Percentiles rank a stretch among this genome's conserved stretches.
phyloP scores from a whole-genome alignment of 2,329 filamentous ascomycete genomes.

The Monosporascus sp. region DNA sequence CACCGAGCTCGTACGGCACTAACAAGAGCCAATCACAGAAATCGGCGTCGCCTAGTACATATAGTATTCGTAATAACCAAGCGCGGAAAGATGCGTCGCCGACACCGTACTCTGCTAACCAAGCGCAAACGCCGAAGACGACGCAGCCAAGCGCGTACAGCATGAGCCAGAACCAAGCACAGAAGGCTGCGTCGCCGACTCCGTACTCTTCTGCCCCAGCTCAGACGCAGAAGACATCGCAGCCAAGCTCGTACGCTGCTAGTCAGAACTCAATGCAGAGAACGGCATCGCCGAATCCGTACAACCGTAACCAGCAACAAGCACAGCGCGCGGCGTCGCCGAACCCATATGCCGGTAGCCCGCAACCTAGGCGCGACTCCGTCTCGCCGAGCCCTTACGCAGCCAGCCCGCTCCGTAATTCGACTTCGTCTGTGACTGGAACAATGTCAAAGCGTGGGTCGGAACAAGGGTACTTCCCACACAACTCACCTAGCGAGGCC shows the following conservation, averaged over 20 bases:
- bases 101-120: neutral
- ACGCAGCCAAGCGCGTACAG: slow-evolving; percentile 2
- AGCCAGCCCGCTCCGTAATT: slow-evolving; percentile 26
- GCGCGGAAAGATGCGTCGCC: neutral
- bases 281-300: slow-evolving; percentile 19
- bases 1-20: neutral
- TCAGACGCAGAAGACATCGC: neutral
- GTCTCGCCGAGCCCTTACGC: slow-evolving; percentile 62
- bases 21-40: neutral
- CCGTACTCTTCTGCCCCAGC: neutral
- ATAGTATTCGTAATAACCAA: neutral
- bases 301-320: slow-evolving; percentile 17
- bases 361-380: slow-evolving; percentile 33
- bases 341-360: neutral
- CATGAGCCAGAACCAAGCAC: neutral
- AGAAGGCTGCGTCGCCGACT: neutral
- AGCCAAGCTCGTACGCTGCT: slow-evolving; percentile 10
- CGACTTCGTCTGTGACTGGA: slow-evolving; percentile 32
- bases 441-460: slow-evolving; percentile 41
- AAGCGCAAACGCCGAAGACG: neutral
- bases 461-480: slow-evolving; percentile 46
- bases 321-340: slow-evolving; percentile 23
- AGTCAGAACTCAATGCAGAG: slow-evolving; percentile 4
- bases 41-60: neutral
- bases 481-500: slow-evolving; percentile 46